These are phyloP conservation scores for Cochlearia excelsa DNA, from an alignment of 345 rosid genomes.

Conservation along the genomic window DNA sequence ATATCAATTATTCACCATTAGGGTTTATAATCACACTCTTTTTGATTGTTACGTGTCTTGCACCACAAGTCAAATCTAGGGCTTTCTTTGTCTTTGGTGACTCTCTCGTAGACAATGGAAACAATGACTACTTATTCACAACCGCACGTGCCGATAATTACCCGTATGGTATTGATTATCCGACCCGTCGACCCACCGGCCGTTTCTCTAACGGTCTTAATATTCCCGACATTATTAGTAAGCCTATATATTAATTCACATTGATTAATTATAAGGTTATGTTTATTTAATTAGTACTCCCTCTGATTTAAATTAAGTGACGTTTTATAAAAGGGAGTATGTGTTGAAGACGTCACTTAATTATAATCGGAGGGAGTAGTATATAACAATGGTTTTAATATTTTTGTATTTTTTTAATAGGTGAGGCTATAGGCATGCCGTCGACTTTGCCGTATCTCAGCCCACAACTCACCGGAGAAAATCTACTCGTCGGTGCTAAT, in stretches of 20 bases:
- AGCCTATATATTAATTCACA: background rate
- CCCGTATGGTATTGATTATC: slow-evolving; percentile 80
- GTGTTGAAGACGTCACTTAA: too few species aligned
- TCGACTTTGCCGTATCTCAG: slow-evolving; percentile 74
- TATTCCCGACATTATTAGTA: slow-evolving; percentile 81
- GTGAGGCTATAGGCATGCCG: slow-evolving; percentile 62
- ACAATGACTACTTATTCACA: slow-evolving; percentile 74
- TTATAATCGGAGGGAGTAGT: too few species aligned
- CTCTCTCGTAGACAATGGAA: slow-evolving; percentile 86
- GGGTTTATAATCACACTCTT: slow-evolving; percentile 26
- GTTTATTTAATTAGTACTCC: too few species aligned
- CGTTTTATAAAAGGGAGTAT: too few species aligned
- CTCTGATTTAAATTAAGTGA: too few species aligned
- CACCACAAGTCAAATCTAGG: slow-evolving; percentile 46
- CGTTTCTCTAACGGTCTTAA: slow-evolving; percentile 89
- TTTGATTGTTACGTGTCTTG: slow-evolving; percentile 22
- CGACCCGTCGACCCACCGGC: slow-evolving; percentile 66
- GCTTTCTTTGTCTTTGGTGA: slow-evolving; percentile 75
- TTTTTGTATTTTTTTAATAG: slow-evolving; percentile 31
- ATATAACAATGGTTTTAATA: background rate
- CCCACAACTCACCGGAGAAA: slow-evolving; percentile 59
- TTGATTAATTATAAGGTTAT: too few species aligned
- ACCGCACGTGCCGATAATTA: slow-evolving; percentile 75
- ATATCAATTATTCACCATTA: slow-evolving; percentile 15
- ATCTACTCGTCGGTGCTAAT: slow-evolving; percentile 74